phyloP scores from a whole-genome alignment of 805 yeast species.

The Candida tallmaniae region DNA sequence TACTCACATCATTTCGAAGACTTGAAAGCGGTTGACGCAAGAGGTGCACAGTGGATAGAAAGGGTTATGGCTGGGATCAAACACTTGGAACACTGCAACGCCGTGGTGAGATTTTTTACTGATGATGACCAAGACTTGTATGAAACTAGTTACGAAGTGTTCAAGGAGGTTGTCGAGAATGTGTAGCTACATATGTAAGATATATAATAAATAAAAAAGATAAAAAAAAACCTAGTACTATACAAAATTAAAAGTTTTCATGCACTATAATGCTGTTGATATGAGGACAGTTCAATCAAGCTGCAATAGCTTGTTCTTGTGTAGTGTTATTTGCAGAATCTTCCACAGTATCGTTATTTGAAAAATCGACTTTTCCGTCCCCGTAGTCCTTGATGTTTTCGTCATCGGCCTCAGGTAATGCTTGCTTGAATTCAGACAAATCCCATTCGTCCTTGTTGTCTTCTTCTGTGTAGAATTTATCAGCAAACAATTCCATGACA shows the following conservation, averaged over 20 bases:
- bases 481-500: conserved; percentile 54
- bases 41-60: conserved; percentile 36
- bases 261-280: background rate
- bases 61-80: conserved; percentile 27
- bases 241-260: background rate
- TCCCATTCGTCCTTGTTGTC: conserved; percentile 51
- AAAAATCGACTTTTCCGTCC: conserved; percentile 43
- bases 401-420: conserved; percentile 48
- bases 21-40: conserved; percentile 25
- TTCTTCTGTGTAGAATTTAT: conserved; percentile 52
- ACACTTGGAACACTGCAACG: conserved; percentile 22
- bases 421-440: conserved; percentile 52
- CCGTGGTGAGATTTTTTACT: conserved; percentile 27
- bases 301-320: background rate
- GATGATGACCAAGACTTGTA: conserved; percentile 35
- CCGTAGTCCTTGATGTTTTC: conserved; percentile 65
- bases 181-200: background rate
- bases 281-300: background rate
- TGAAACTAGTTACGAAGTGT: conserved; percentile 13
- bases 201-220: background rate
- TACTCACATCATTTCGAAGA: conserved; percentile 19
- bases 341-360: conserved; percentile 1
- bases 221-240: background rate
- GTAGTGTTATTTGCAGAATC: background rate
- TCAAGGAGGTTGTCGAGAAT: conserved; percentile 10